These are phyloP conservation scores for Candida anglica DNA, from an alignment of 805 yeast species.

Conservation along the genomic window DNA sequence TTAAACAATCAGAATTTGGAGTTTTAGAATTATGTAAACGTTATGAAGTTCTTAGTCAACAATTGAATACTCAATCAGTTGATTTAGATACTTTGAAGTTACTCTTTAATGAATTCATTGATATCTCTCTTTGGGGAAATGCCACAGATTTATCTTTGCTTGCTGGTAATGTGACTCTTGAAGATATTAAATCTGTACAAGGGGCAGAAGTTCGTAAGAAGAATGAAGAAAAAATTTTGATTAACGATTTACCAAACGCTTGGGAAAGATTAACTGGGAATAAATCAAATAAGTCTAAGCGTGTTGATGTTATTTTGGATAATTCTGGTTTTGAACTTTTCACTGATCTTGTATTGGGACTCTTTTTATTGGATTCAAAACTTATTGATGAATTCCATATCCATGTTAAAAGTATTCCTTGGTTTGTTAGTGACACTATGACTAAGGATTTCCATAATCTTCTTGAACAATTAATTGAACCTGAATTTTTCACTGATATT, in stretches of 20 bases:
- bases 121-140: slow-evolving; percentile 95
- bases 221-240: slow-evolving; percentile 73
- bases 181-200: slow-evolving; percentile 87
- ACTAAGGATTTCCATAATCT: slow-evolving; percentile 68
- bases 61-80: slow-evolving; percentile 23
- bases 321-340: slow-evolving; percentile 94
- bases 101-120: slow-evolving; percentile 78
- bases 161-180: slow-evolving; percentile 77
- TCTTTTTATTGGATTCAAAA: slow-evolving; percentile 56
- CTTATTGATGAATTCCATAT: slow-evolving; percentile 61
- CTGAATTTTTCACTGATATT: slow-evolving; percentile 45
- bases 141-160: slow-evolving; percentile 91
- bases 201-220: slow-evolving; percentile 83
- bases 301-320: slow-evolving; percentile 83
- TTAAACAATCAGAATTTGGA: slow-evolving; percentile 69
- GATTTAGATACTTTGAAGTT: slow-evolving; percentile 45
- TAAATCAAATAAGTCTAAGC: slow-evolving; percentile 25
- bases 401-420: slow-evolving; percentile 89
- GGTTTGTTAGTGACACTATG: slow-evolving; percentile 98
- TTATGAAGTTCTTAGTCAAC: slow-evolving; percentile 24
- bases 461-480: slow-evolving; percentile 51
- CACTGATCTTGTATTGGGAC: slow-evolving; percentile 26
- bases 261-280: slow-evolving; percentile 48
- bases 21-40: slow-evolving; percentile 77
- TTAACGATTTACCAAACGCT: slow-evolving; percentile 67